Evolutionary conservation across 2,329 filamentous ascomycete species (phyloP), one percentile per base, ranked within the genome.

Genomic region (Penicillium sclerotiorum): DNA sequence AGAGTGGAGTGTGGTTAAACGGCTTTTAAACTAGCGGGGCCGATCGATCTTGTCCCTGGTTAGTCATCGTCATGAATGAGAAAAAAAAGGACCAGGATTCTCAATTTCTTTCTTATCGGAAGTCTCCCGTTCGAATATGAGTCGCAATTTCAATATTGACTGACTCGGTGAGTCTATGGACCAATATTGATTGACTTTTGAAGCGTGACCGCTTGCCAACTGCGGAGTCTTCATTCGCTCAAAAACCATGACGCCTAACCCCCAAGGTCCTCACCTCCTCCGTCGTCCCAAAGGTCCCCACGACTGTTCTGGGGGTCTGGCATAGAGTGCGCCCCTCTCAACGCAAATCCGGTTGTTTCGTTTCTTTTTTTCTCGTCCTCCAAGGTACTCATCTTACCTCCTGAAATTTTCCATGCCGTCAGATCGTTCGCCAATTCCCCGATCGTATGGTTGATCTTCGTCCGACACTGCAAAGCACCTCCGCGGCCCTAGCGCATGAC

Each of bases 231-330:
- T 47, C 25, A 59, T 61, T 59, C 52, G 55, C 37, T 47, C 28
- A 40, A 42, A 42, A 42, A 50, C 42, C 33, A 58, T 63, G 54
- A 59, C 56, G 58, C 50, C 47, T 59, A 49, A 58, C 60, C 63
- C 62, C 58, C 67, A 70, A 69, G 67, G 67, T 70, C 64, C 66
- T 55, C 62, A 57, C 50, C 46, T 42, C 38, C 28, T 50, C 54
- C 47, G 35, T 13, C 47, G 47, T 56, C 49, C 53, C 49, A 32
- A 55, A 50, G 52, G 52, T 47, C 49, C 49, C 51, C 49, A 33
- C 21, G 30, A 39, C 23, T 27, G 4, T 35, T 18, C 25, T 32
- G 20, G 22, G 28, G 22, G 15, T 45, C 35, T 17, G 18, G 6
- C 22, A 15, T n/a, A 35, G 32, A 33, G 35, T 8, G 39, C 39